Evolutionary conservation across 1,139 yeast genomes (phyloP), one percentile per base, ranked within the genome.

Genomic region (Hyphopichia khmerensis): DNA sequence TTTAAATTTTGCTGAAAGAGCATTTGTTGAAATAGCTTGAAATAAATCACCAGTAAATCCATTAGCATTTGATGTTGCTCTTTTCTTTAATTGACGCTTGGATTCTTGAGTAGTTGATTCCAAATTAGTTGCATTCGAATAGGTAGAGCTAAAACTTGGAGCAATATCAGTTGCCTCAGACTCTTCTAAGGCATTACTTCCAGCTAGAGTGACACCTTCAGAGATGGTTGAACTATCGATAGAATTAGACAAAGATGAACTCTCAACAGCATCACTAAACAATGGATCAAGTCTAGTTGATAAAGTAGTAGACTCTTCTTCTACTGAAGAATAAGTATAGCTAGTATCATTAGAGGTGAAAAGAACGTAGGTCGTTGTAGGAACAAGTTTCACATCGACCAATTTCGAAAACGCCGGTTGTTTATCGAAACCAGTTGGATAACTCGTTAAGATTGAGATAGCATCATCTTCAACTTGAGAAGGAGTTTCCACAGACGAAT

Each of bases 1-100:
- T 2, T 66, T 47, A 59, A 80, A 77, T 40, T 70, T 62, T 1
- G 60, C 42, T 10, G 67, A 64, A 8, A 82, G 81, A 14, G 62
- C 67, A 15, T 53, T 53, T 3, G 76, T 72, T 31, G 69, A 68
- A 39, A 80, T 62, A 3, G 72, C 62, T 5, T 52, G 44, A 55
- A 79, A 79, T 31, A 80, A 58, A 43, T 69, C 62, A 26, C 67
- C 65, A 23, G 27, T 26, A 18, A 33, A 38, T 13, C 40, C 40
- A 15, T 37, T 37, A 13, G 40, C 36, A 18, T 23, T 38, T 3
- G 36, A 26, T 3, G 21, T 27, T 23, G 38, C 31, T 8, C 38
- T 15, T 19, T 35, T 35, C 16, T 6, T 29, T 8, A 26, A 26
- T 3, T 9, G 9, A 26, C n/a, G n/a, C n/a, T n/a, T n/a, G n/a